A percentile compares a stretch with the other conserved stretches of the same genome.
These are phyloP conservation scores for Mikania micrantha DNA, from an alignment of 129 eudicot species.

Conservation along the genomic window DNA sequence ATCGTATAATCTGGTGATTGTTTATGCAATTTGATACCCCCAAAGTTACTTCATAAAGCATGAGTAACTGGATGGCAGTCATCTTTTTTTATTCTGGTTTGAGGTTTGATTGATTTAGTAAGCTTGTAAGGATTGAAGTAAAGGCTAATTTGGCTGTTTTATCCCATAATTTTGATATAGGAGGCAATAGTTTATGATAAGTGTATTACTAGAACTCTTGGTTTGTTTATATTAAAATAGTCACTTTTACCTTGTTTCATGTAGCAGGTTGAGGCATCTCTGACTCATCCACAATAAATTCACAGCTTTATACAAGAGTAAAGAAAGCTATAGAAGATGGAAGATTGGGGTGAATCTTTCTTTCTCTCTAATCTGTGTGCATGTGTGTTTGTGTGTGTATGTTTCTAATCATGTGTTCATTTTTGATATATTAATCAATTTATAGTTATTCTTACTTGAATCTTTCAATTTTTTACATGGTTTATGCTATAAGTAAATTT, in stretches of 20 bases:
- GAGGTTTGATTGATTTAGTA: background rate
- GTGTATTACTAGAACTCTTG: background rate
- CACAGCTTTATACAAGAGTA: constrained; percentile 4
- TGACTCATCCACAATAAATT: background rate
- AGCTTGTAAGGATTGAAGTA: background rate
- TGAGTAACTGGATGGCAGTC: background rate
- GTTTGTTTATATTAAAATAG: background rate
- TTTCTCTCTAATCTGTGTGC: background rate
- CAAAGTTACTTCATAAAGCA: background rate
- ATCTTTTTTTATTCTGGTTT: background rate
- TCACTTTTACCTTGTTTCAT: background rate
- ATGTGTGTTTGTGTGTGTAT: background rate
- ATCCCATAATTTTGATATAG: background rate
- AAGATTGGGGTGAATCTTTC: constrained; percentile 61
- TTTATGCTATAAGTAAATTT: background rate
- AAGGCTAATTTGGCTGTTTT: background rate
- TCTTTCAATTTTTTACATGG: background rate
- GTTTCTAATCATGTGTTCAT: background rate
- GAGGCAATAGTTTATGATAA: constrained; percentile 1
- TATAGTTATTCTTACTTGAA: background rate
- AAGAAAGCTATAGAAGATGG: constrained; percentile 36
- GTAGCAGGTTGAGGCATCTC: background rate
- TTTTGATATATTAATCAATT: background rate
- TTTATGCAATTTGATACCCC: background rate
- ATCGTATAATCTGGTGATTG: background rate